phyloP scores from a whole-genome alignment of 768 basidiomycete species.

The Tylopilus sp. region DNA sequence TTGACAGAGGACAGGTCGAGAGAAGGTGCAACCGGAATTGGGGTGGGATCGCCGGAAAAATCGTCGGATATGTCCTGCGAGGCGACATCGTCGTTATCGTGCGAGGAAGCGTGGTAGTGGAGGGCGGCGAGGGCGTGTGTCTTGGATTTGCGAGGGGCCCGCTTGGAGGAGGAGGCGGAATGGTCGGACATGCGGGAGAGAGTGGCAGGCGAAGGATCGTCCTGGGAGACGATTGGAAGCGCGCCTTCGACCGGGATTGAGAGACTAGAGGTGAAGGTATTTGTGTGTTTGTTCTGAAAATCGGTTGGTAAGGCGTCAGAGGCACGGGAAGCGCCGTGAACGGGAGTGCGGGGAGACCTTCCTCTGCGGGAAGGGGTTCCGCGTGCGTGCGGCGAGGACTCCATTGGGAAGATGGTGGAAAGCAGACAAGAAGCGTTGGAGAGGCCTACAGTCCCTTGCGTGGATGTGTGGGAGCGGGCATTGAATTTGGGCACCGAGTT shows the following conservation, averaged over 20 bases:
- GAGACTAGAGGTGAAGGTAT: conserved; percentile 61
- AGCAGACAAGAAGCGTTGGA: conserved; percentile 7
- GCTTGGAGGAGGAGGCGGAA: conserved; percentile 47
- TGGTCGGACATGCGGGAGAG: conserved; percentile 34
- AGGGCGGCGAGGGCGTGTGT: conserved; percentile 81
- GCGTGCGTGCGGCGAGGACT: conserved; percentile 47
- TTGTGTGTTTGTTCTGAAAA: conserved; percentile 46
- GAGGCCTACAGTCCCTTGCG: conserved; percentile 18
- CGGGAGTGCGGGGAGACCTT: conserved; percentile 54
- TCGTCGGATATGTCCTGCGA: conserved; percentile 43
- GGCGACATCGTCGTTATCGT: conserved; percentile 46
- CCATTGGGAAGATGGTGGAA: conserved; percentile 40
- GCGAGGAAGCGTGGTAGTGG: conserved; percentile 59
- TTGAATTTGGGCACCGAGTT: conserved; percentile 40
- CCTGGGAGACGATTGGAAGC: conserved; percentile 54
- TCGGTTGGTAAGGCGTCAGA: conserved; percentile 47
- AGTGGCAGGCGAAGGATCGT: conserved; percentile 34
- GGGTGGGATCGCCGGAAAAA: conserved; percentile 46
- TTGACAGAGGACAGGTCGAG: conserved; percentile 73
- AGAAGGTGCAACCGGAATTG: conserved; percentile 58
- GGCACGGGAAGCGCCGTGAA: conserved; percentile 40
- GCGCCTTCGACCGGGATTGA: conserved; percentile 78
- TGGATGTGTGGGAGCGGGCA: conserved; percentile 40
- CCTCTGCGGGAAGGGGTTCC: conserved; percentile 62
- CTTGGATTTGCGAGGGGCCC: conserved; percentile 89